Evolutionary conservation across 2,329 filamentous ascomycete genomes (phyloP).

Genomic region (Monascus ruber): DNA sequence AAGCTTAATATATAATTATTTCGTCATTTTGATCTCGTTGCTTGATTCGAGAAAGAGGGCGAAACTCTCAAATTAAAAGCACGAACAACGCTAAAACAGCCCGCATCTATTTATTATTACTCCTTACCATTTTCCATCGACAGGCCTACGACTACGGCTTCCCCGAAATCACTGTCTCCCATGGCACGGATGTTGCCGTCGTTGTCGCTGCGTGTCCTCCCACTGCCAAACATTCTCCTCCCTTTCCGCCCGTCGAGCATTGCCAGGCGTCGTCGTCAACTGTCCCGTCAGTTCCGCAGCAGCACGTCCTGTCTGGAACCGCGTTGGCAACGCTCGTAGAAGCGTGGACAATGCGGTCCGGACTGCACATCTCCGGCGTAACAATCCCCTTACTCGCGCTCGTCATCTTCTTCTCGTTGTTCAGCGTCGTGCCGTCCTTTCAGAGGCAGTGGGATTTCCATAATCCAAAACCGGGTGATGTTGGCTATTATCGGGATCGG

Average conservation of each 20-base stretch:
- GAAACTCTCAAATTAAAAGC: too few species aligned
- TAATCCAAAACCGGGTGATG: slow-evolving; percentile 17
- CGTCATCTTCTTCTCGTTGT: slow-evolving; percentile 8
- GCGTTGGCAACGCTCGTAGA: too few species aligned
- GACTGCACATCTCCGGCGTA: too few species aligned
- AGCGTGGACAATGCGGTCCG: too few species aligned
- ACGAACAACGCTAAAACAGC: too few species aligned
- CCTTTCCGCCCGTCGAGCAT: neutral
- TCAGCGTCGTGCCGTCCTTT: slow-evolving; percentile 23
- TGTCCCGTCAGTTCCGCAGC: too few species aligned
- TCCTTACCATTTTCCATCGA: neutral
- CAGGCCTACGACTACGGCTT: neutral
- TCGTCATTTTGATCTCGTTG: too few species aligned
- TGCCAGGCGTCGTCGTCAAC: too few species aligned
- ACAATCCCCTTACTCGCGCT: neutral
- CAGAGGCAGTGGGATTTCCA: slow-evolving; percentile 18
- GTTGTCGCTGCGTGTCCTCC: slow-evolving; percentile 20
- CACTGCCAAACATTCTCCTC: neutral
- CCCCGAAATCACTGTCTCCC: neutral
- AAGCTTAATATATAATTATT: too few species aligned
- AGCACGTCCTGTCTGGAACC: too few species aligned
- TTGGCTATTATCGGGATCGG: slow-evolving; percentile 11
- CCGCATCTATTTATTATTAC: neutral
- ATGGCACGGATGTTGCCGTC: slow-evolving; percentile 12
- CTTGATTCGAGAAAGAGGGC: too few species aligned